Evolutionary conservation across 2,329 filamentous ascomycete species (phyloP).

Genomic region (Trichoderma cornu-damae): DNA sequence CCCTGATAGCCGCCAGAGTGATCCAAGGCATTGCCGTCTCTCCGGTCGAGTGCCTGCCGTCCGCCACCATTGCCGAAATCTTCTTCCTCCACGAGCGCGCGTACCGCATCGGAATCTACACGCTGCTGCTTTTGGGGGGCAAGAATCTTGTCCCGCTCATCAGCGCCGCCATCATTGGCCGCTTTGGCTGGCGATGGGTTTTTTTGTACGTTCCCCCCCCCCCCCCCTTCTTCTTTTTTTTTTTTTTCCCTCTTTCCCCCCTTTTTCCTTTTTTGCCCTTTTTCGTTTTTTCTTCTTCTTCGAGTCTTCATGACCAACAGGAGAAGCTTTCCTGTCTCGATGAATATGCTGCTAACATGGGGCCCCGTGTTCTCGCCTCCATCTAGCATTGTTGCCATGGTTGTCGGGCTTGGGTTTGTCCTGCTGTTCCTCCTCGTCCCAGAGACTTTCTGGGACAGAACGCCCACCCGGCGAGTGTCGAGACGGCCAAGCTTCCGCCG

Average conservation of each 20-base stretch:
- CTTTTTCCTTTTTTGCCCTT: too few species aligned
- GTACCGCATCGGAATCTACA: slow-evolving; percentile 90
- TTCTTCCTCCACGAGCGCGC: slow-evolving; percentile 93
- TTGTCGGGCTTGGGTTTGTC: slow-evolving; percentile 64
- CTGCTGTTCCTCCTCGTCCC: slow-evolving; percentile 87
- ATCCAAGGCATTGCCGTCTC: slow-evolving; percentile 85
- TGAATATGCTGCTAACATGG: slow-evolving; percentile 11
- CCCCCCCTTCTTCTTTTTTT: too few species aligned
- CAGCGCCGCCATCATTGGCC: slow-evolving; percentile 76
- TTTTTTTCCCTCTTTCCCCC: too few species aligned
- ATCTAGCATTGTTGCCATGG: slow-evolving; percentile 69
- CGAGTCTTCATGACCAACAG: background rate
- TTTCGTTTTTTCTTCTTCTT: too few species aligned
- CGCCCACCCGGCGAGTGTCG: slow-evolving; percentile 47
- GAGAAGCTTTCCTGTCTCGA: too few species aligned
- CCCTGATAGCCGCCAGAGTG: slow-evolving; percentile 73
- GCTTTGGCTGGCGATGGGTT: slow-evolving; percentile 80
- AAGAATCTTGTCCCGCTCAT: slow-evolving; percentile 88
- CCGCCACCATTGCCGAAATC: slow-evolving; percentile 91
- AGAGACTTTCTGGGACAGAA: slow-evolving; percentile 92
- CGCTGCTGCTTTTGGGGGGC: slow-evolving; percentile 76
- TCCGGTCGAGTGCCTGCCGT: slow-evolving; percentile 86
- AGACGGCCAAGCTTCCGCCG: slow-evolving; percentile 45
- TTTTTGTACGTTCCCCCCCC: slow-evolving; percentile 59
- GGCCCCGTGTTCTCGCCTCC: background rate